A percentile compares a stretch with the other conserved stretches of the same genome.
Conservation (phyloP, 352 stramenopile species). For the Blastocystis sp. region DNA sequence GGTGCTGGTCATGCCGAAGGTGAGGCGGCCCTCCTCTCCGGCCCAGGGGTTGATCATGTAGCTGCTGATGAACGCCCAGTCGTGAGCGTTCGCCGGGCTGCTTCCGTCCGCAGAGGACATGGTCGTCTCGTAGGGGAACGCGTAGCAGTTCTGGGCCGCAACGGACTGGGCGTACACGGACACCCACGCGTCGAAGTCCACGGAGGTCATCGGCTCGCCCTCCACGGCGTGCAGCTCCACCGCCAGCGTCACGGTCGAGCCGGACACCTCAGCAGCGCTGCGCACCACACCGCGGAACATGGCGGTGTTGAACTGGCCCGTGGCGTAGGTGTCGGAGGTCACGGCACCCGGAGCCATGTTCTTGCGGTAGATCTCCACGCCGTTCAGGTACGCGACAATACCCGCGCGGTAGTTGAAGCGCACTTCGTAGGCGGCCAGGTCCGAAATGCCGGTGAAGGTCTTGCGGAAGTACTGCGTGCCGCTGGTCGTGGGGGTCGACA, state of each 20-base stretch:
- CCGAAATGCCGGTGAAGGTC: conserved; percentile 8
- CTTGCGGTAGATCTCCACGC: conserved; percentile 43
- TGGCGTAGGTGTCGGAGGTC: conserved; percentile 2
- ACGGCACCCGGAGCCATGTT: conserved; percentile 49
- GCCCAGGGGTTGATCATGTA: background rate
- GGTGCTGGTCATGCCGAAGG: background rate
- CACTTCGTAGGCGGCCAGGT: conserved; percentile 29
- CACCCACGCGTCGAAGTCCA: background rate
- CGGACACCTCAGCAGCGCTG: background rate
- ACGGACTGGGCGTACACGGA: background rate
- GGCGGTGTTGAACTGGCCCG: background rate
- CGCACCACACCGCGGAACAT: conserved; percentile 11
- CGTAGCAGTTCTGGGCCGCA: background rate
- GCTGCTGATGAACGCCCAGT: background rate
- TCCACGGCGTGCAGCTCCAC: conserved; percentile 10
- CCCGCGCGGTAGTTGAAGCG: conserved; percentile 25
- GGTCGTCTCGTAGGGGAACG: background rate
- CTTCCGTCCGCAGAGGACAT: background rate
- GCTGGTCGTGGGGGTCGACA: background rate
- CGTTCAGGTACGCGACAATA: conserved; percentile 65
- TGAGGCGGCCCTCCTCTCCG: background rate
- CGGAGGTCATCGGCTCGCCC: background rate
- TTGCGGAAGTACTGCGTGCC: conserved; percentile 63
- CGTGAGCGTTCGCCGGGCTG: background rate
- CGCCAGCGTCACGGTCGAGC: background rate